Evolutionary conservation across 768 basidiomycete genomes (phyloP), one percentile per base, ranked within the genome.

Genomic region (Filobasidium wieringae): DNA sequence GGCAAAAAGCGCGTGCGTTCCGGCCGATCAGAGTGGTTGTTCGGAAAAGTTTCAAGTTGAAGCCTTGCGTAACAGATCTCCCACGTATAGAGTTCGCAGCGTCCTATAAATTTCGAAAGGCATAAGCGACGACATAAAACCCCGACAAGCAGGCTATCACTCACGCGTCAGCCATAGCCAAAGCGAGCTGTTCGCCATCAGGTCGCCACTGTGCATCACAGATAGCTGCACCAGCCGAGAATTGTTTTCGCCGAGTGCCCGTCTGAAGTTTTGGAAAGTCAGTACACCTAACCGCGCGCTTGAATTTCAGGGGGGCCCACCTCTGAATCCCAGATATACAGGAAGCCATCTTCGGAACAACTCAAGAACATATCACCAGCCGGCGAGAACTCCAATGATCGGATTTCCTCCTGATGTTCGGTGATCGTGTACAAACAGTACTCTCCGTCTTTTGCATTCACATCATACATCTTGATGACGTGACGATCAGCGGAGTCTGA

Each of bases 291-390:
- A 36, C 51, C 33, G 50, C 34, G 14, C 22, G 15, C 8, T 26
- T 22, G 26, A 17, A 17, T 17, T 9, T 11, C 15, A 8, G 14
- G 12, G 50, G 19, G n/a, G 66, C 69, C 34, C 53, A 69, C 69
- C 57, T 66, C 68, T 7, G 69, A 53, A 53, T 71, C 64, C 68
- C 68, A 73, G 9, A 73, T 63, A 11, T 65, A 27, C 29, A 73
- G 36, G 33, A 64, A 57, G 6, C 66, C 67, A 55, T 69, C 58
- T 63, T 69, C 69, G 24, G 67, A 65, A 9, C 68, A 69, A n/a
- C 59, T 69, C 26, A 69, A 68, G 32, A 72, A 59, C n/a, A 61
- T 51, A 26, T 65, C 64, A 0, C 63, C 63, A 11, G 55, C 53
- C 0, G 72, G 69, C 8, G 68, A 66, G 50, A 73, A 73, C 17